Evolutionary conservation across 345 rosid species (phyloP), one percentile per base, ranked within the genome.

Genomic region (Alliaria petiolata): DNA sequence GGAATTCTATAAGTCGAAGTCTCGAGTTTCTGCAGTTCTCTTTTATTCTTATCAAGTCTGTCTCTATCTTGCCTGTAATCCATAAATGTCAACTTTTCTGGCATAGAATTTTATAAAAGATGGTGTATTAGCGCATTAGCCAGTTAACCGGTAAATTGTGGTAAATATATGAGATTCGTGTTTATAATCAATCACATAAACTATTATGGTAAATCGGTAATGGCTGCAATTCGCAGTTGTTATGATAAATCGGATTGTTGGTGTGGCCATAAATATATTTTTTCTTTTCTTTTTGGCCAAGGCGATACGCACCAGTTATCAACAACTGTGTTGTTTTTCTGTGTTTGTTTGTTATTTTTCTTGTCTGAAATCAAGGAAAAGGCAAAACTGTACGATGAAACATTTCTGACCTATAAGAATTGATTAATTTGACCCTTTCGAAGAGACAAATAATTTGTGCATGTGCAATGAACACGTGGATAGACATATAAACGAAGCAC

Each of bases 361-460:
- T 62, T 54, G 71, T 56, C 51, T 72, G 65, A 55, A 64, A 72
- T 45, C 50, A 72, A 54, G 50, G 25, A 44, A 65, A 56, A 45
- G 47, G 50, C 42, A 35, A n/a, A 35, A 12, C 19, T 8, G 65
- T 72, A 72, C 65, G 19, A 55, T 16, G 49, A 72, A 52, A 25
- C 47, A 44, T 35, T 22, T 45, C 16, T 19, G 59, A 65, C 58
- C 65, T 72, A 9, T n/a, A n/a, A n/a, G n/a, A n/a, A 53, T 72
- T 72, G 22, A 35, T 16, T 65, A 65, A 36, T 6, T 56, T 57
- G 71, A 73, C 66, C 51, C 72, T 74, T 47, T 4, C 20, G 30
- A 73, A 65, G 59, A n/a, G 77, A 73, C 77, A 39, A 14, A 3
- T 0, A 38, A 19, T 13, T 55, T 31, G 65, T 45, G 65, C 14